Evolutionary conservation across 768 basidiomycete genomes (phyloP).

Genomic region (Suillus plorans): DNA sequence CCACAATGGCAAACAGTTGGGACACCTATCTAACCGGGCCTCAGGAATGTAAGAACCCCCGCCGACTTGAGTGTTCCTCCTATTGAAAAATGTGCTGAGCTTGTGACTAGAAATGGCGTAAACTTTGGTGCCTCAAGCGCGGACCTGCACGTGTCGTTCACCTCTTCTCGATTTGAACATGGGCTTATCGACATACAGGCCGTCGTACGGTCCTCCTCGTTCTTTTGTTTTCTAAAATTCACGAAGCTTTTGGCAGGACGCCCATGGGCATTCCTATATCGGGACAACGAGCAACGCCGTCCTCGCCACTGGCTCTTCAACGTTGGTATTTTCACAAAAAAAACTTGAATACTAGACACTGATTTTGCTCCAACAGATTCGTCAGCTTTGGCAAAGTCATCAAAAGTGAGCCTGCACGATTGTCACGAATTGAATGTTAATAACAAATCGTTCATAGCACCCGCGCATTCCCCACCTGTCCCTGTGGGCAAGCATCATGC

Average conservation of each 20-base stretch:
- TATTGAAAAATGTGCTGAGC: neutral
- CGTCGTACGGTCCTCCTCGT: slow-evolving; percentile 27
- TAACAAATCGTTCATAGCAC: slow-evolving; percentile 26
- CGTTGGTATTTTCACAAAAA: slow-evolving; percentile 7
- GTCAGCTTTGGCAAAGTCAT: slow-evolving; percentile 38
- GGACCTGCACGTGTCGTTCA: slow-evolving; percentile 36
- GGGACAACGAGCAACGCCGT: slow-evolving; percentile 31
- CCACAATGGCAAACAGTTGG: slow-evolving; percentile 28
- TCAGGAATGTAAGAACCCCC: slow-evolving; percentile 21
- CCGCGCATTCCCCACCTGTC: slow-evolving; percentile 32
- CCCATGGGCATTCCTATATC: slow-evolving; percentile 37
- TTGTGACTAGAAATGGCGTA: slow-evolving; percentile 32
- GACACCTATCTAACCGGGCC: slow-evolving; percentile 35
- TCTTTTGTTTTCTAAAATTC: neutral
- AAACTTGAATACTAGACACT: neutral
- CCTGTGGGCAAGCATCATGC: slow-evolving; percentile 11
- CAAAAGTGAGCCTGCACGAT: slow-evolving; percentile 28
- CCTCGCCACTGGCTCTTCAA: slow-evolving; percentile 12
- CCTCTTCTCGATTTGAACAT: slow-evolving; percentile 18
- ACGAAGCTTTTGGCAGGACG: slow-evolving; percentile 30
- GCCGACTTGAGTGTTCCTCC: neutral
- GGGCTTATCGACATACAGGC: slow-evolving; percentile 35
- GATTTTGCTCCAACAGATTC: slow-evolving; percentile 23
- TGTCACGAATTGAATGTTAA: neutral
- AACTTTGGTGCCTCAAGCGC: slow-evolving; percentile 29